Evolutionary conservation across 2,329 filamentous ascomycete species (phyloP), one percentile per base, ranked within the genome.

Genomic region (Alternaria sp.): DNA sequence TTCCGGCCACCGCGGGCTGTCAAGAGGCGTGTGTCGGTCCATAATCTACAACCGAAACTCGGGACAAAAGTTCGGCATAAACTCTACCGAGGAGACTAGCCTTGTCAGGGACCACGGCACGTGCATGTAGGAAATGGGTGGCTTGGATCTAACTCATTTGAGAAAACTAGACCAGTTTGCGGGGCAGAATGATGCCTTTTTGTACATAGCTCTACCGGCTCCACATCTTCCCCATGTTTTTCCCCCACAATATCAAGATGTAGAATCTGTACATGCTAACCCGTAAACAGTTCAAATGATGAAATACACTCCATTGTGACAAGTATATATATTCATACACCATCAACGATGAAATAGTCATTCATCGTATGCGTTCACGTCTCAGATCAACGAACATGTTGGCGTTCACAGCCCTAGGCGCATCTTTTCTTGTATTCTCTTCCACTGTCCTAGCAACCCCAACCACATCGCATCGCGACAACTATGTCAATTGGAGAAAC

Each of bases 401-500:
- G 4, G n/a, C 38, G n/a, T 40, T 40, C 38, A 40, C 38, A 20
- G n/a, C 38, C 10, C 9, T 40, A 9, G 9, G 38, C n/a, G n/a
- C n/a, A 11, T 40, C n/a, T 1, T 10, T 40, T 11, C 38, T 40
- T 40, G 38, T 9, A 4, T 18, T 40, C 38, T 40, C 38, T 5
- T 20, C n/a, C 38, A 7, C 6, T 20, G 38, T 40, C n/a, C 9
- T 40, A 20, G 38, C n/a, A 5, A 20, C n/a, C n/a, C 38, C 38
- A 3, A 40, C 9, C 3, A 8, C 18, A 36, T 14, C 32, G 6
- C 32, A 18, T 4, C 38, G n/a, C 38, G 18, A 40, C 38, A 2
- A 11, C 18, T 40, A 40, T 40, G 22, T 70, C 18, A 56, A 70
- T 36, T 70, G 64, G 65, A 67, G 51, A 18, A 59, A 57, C 2